phyloP scores from a whole-genome alignment of 495 filamentous ascomycete genomes.

The Tuber magnatum region DNA sequence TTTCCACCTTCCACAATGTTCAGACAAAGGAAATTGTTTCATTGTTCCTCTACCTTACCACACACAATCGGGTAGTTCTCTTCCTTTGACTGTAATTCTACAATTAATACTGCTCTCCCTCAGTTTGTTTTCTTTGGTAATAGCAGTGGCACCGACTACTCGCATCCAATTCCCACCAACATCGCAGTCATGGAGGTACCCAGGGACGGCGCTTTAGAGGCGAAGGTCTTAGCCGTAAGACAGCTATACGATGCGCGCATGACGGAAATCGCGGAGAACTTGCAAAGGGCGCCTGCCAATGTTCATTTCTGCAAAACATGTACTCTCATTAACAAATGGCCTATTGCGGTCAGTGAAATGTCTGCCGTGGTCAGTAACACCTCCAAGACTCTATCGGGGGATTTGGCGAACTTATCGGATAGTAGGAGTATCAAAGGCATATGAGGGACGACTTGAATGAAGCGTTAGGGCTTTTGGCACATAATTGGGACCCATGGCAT shows the following conservation, averaged over 20 bases:
- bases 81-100: neutral
- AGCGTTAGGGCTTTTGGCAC: neutral
- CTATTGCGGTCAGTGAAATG: neutral
- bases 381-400: neutral
- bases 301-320: neutral
- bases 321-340: neutral
- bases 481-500: neutral
- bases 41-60: neutral
- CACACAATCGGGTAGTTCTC: neutral
- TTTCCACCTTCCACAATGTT: neutral
- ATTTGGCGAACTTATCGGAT: neutral
- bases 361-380: neutral
- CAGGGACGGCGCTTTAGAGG: neutral
- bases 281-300: neutral
- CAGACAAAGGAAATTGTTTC: slow-evolving; percentile 1
- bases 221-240: neutral
- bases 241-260: neutral
- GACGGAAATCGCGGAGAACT: neutral
- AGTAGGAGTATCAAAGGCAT: neutral
- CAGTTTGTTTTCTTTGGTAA: neutral
- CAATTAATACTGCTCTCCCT: neutral
- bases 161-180: neutral
- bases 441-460: neutral
- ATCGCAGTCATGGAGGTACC: neutral
- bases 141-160: neutral